phyloP scores from a whole-genome alignment of 768 basidiomycete species.

The Agaricus subrufescens region DNA sequence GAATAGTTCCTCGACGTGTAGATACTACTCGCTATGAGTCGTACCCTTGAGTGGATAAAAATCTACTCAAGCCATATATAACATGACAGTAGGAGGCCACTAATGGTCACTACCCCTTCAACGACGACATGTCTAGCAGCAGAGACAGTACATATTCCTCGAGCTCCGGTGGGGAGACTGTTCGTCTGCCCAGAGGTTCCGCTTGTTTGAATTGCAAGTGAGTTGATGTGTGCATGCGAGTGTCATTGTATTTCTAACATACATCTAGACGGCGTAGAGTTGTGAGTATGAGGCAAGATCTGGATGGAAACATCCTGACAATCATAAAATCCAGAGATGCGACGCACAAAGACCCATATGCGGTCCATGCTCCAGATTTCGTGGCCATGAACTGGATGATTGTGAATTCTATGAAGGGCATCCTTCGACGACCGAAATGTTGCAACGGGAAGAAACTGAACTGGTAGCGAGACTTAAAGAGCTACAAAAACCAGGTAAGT shows the following conservation, averaged over 20 bases:
- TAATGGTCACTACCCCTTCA: not conserved
- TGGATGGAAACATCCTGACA: not conserved
- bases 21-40: conserved; percentile 1
- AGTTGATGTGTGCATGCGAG: conserved; percentile 10
- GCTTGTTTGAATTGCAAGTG: conserved; percentile 52
- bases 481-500: not conserved
- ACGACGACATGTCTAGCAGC: conserved; percentile 2
- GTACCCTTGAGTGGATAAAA: not conserved
- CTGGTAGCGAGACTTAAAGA: conserved; percentile 30
- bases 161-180: not conserved
- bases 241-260: not conserved
- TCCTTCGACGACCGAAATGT: conserved; percentile 36
- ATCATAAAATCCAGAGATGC: conserved; percentile 35
- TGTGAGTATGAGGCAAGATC: not conserved
- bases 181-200: conserved; percentile 38
- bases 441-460: conserved; percentile 42
- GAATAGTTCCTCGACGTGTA: not conserved
- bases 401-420: conserved; percentile 51
- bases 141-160: conserved; percentile 11
- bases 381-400: conserved; percentile 32
- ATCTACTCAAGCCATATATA: conserved; percentile 2
- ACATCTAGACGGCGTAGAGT: conserved; percentile 1
- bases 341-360: conserved; percentile 49
- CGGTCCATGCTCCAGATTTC: conserved; percentile 41
- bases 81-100: not conserved